Conservation (phyloP, 345 rosid species). For the Adansonia digitata region DNA sequence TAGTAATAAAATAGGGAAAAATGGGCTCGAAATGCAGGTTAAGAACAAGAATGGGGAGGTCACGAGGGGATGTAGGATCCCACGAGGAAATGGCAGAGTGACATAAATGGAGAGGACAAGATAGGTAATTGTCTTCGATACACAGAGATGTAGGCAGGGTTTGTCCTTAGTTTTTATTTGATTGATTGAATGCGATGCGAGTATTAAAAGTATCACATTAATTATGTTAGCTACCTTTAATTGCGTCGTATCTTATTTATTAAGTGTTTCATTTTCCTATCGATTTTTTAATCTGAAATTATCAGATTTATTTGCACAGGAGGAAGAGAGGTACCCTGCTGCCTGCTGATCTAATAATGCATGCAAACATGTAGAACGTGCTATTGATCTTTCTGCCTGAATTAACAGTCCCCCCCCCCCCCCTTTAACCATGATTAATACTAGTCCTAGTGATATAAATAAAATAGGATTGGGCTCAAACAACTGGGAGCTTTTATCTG, state of each 20-base stretch:
- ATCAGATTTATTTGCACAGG: too few relatives aligned
- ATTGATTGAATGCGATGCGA: too few relatives aligned
- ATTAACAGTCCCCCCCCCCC: neutral
- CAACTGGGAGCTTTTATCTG: too few relatives aligned
- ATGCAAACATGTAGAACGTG: conserved; percentile 12
- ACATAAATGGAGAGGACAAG: conserved; percentile 33
- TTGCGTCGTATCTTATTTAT: too few relatives aligned
- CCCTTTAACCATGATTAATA: too few relatives aligned
- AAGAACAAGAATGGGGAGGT: neutral
- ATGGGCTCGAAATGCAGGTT: neutral
- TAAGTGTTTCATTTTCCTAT: too few relatives aligned
- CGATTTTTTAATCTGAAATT: too few relatives aligned
- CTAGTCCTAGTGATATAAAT: neutral
- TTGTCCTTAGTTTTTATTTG: conserved; percentile 19
- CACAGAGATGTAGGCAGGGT: neutral
- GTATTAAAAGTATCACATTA: too few relatives aligned
- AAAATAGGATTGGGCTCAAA: neutral
- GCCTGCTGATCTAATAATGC: conserved; percentile 1
- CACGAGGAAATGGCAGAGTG: conserved; percentile 33
- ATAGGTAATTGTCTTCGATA: conserved; percentile 24
- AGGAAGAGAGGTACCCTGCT: too few relatives aligned
- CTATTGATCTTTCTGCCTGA: conserved; percentile 11
- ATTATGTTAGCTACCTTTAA: too few relatives aligned
- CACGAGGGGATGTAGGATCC: conserved; percentile 30
- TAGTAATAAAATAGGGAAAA: neutral